These are phyloP conservation scores for Euphorbia corollata DNA, from an alignment of 441 rosid species.

Conservation along the genomic window DNA sequence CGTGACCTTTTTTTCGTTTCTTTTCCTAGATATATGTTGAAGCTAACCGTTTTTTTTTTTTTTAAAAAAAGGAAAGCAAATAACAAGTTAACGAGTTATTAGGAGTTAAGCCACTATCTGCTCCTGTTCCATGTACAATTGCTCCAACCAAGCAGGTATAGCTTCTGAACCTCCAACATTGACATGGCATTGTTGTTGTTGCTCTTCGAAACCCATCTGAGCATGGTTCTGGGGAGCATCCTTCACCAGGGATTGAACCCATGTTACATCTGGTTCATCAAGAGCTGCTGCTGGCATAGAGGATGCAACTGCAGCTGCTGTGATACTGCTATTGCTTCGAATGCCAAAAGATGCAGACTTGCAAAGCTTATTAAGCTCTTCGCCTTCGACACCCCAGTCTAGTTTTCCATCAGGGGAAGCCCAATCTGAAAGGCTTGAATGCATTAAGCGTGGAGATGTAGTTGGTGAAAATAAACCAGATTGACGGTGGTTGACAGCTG, in stretches of 20 bases:
- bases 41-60: conserved; percentile 22
- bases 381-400: conserved; percentile 74
- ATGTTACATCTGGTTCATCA: conserved; percentile 68
- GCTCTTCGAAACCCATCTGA: conserved; percentile 29
- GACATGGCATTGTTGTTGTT: conserved; percentile 36
- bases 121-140: conserved; percentile 70
- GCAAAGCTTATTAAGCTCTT: conserved; percentile 64
- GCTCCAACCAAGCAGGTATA: conserved; percentile 69
- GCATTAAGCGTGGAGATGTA: conserved; percentile 26
- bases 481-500: conserved; percentile 31
- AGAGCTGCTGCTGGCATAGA: conserved; percentile 18
- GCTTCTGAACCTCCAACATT: conserved; percentile 27
- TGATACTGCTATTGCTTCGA: conserved; percentile 30
- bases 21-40: conserved; percentile 21
- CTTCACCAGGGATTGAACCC: conserved; percentile 78
- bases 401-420: conserved; percentile 72
- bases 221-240: conserved; percentile 33
- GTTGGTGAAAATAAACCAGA: conserved; percentile 32
- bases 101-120: conserved; percentile 56
- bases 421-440: conserved; percentile 52
- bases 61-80: conserved; percentile 23
- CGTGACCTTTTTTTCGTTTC: conserved; percentile 1
- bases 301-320: conserved; percentile 16
- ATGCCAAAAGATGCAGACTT: conserved; percentile 62
- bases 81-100: conserved; percentile 40